Evolutionary conservation across 495 filamentous ascomycete species (phyloP).

Genomic region (Xylaria palmicola): DNA sequence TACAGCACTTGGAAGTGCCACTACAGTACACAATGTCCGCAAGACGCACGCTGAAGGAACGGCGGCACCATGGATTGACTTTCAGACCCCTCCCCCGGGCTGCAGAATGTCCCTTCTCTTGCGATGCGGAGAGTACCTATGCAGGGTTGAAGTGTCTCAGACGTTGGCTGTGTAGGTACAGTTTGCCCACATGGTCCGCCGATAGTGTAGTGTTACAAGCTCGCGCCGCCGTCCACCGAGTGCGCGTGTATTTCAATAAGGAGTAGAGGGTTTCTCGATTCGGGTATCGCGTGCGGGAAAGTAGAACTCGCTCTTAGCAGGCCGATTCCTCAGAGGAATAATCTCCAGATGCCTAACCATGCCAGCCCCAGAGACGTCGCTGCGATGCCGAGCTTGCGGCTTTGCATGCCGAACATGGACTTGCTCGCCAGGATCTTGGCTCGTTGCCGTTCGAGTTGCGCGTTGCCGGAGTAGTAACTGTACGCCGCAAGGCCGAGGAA

Average conservation of each 20-base stretch:
- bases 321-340: slow-evolving; percentile 24
- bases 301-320: neutral
- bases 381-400: slow-evolving; percentile 66
- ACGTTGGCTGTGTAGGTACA: too few relatives aligned
- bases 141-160: too few relatives aligned
- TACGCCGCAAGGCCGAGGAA: slow-evolving; percentile 90
- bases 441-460: slow-evolving; percentile 69
- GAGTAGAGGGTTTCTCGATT: neutral
- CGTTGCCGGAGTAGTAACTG: slow-evolving; percentile 77
- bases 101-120: neutral
- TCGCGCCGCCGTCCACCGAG: neutral
- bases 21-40: neutral
- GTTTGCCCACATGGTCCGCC: neutral
- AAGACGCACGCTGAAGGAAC: too few relatives aligned
- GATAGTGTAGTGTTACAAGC: neutral
- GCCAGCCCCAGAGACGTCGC: slow-evolving; percentile 68
- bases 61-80: too few relatives aligned
- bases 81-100: neutral
- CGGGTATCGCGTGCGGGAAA: neutral
- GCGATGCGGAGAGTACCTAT: neutral
- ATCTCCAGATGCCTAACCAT: slow-evolving; percentile 60
- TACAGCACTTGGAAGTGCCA: neutral
- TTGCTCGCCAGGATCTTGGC: slow-evolving; percentile 66
- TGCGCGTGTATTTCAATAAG: neutral
- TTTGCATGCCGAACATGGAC: slow-evolving; percentile 74